Evolutionary conservation across 2,329 filamentous ascomycete species (phyloP), one percentile per base, ranked within the genome.

Genomic region (Knufia petricola): DNA sequence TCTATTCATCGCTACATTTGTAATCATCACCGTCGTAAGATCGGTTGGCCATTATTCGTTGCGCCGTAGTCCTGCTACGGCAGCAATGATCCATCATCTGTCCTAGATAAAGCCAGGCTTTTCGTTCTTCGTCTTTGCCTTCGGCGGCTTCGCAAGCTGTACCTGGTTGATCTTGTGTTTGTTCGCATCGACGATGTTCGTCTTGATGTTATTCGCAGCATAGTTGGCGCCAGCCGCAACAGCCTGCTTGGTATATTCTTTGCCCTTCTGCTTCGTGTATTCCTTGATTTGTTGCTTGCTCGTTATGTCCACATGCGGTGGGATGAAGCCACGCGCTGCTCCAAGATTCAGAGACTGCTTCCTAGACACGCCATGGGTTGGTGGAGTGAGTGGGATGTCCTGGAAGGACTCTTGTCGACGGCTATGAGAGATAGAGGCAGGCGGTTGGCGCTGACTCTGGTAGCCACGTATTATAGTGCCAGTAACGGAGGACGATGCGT

Each of bases 391-490:
- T 23, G 43, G 31, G 21, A 37, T 19, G 32, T 38, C n/a, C 9
- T 37, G 15, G 31, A 46, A 46, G n/a, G n/a, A 6, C 13, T 19
- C 20, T 26, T 26, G 13, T 3, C 3, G 17, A 17, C 15, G 20
- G n/a, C 9, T 12, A 9, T 9, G 37, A 9, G 10, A 26, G 7
- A 9, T 40, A 13, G 37, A n/a, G n/a, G 8, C 7, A 15, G 34
- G 7, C 10, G 7, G n/a, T 12, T 45, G 41, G 8, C 12, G 41
- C 19, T 36, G n/a, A 19, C 42, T 23, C 9, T 31, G 24, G 13
- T 44, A 30, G 26, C 41, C 41, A 12, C 42, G 28, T 8, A 36
- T 19, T 15, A 46, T 36, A 6, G 42, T 46, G 15, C 31, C 42
- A 6, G 42, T 36, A 15, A 46, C 30, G 2, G 42, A 37, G 17